Evolutionary conservation across 1,284 basidiomycete species (phyloP), one percentile per base, ranked within the genome.

Genomic region (Meira nashicola): DNA sequence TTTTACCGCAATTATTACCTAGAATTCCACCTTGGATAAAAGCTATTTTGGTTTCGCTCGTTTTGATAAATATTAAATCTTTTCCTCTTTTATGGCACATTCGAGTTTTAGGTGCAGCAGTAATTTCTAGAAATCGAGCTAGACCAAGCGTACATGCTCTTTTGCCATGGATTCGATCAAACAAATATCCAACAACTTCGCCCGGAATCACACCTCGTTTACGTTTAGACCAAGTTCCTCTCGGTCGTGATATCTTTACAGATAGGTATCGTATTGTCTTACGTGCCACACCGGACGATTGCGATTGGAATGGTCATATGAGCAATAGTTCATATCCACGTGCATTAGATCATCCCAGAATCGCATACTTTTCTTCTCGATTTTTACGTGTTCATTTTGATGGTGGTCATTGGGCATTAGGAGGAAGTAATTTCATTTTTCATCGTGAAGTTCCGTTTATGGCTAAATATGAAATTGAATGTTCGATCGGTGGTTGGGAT

Each of bases 391-490:
- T 52, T 12, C 44, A 60, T 37, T 60, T 58, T 21, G 69, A 71
- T 23, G 69, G 69, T 1, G 66, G 56, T 3, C 66, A 66, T 60
- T 44, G 65, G 25, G 65, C 65, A 3, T 55, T 71, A 6, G 69
- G 67, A 4, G 70, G 68, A 0, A 59, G 60, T 0, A 58, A 48
- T 15, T 71, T 66, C 60, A 67, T 55, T 50, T 71, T 63, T 44
- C 70, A 71, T 48, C 55, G 55, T n/a, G 71, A 73, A 33, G 59
- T 73, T 17, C 69, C 70, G 10, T 39, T 68, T 39, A 48, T 70
- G 19, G 56, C 64, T 0, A 57, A 57, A 23, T 73, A 70, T 60
- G 62, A 62, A 4, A 58, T 72, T 33, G 51, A 58, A 12, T 62
- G 66, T 46, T 58, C 58, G 39, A 19, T 70, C 33, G 66, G 59